A percentile compares a stretch with the other conserved stretches of the same genome.
Evolutionary conservation across 1,139 yeast genomes (phyloP).

Genomic region (Nematodospora anomalae): DNA sequence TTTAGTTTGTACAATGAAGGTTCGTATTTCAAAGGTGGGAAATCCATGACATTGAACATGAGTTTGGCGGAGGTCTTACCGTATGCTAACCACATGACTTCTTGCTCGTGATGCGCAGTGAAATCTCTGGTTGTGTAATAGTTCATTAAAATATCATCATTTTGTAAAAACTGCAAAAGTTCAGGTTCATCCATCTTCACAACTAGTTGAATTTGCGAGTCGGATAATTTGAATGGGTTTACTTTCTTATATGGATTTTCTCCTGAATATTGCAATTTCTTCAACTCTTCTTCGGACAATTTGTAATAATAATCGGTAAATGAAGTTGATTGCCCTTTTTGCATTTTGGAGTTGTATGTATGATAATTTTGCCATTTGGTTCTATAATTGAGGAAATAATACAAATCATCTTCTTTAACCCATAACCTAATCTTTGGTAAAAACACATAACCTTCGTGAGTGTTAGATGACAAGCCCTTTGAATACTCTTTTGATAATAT

Average conservation of each 20-base stretch:
- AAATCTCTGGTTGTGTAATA: slow-evolving; percentile 29
- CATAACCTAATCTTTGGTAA: slow-evolving; percentile 33
- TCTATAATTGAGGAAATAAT: slow-evolving; percentile 21
- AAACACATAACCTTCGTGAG: slow-evolving; percentile 27
- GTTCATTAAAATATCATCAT: slow-evolving; percentile 37
- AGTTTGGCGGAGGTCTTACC: slow-evolving; percentile 31
- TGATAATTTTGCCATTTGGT: slow-evolving; percentile 30
- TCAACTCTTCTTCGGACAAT: slow-evolving; percentile 23
- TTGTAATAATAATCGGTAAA: slow-evolving; percentile 20
- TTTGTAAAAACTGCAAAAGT: slow-evolving; percentile 27
- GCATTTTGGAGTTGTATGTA: slow-evolving; percentile 22
- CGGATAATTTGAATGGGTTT: slow-evolving; percentile 17
- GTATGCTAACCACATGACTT: slow-evolving; percentile 31
- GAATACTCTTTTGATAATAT: slow-evolving; percentile 34
- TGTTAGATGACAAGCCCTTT: slow-evolving; percentile 25
- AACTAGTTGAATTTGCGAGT: slow-evolving; percentile 22
- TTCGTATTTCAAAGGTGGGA: slow-evolving; percentile 36
- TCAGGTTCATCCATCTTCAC: slow-evolving; percentile 24
- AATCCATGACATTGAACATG: slow-evolving; percentile 26
- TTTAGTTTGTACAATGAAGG: slow-evolving; percentile 34
- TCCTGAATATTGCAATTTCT: slow-evolving; percentile 17
- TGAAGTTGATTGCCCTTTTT: slow-evolving; percentile 10
- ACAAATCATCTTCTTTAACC: slow-evolving; percentile 25
- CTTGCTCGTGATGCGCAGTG: slow-evolving; percentile 39
- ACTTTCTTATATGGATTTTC: slow-evolving; percentile 14